Conservation (phyloP, 208 protist genomes). For the Crithidia bombi region DNA sequence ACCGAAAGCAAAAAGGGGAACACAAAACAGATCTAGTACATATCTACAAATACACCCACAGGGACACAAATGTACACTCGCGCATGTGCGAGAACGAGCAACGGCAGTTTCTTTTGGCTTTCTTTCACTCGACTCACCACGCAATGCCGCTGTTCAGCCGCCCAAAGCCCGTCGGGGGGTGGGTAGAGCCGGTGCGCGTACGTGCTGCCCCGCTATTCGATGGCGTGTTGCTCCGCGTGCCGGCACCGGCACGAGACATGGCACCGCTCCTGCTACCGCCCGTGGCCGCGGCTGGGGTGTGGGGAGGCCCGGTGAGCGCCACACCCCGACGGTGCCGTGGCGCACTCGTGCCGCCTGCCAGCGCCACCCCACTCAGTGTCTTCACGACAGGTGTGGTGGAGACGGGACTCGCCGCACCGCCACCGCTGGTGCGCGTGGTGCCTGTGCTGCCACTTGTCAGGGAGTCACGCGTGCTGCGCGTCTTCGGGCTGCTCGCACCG, state of each 20-base stretch:
- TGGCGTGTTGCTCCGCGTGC: background rate
- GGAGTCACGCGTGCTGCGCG: constrained; percentile 26
- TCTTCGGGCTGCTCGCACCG: constrained; percentile 19
- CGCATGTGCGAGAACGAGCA: background rate
- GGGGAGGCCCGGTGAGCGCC: background rate
- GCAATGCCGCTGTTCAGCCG: constrained; percentile 11
- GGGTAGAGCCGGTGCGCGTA: background rate
- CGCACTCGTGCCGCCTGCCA: constrained; percentile 10
- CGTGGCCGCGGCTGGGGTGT: background rate
- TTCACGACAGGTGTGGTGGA: constrained; percentile 15
- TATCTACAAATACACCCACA: no score
- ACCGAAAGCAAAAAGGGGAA: no score
- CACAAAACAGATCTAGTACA: no score
- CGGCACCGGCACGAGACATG: background rate
- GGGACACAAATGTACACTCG: no score
- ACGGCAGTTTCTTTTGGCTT: no score
- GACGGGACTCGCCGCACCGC: background rate
- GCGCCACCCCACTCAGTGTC: background rate
- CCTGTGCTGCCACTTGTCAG: constrained; percentile 12
- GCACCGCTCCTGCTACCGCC: background rate
- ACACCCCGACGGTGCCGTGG: constrained; percentile 6
- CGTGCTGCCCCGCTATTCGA: background rate
- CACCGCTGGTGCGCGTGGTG: constrained; percentile 10
- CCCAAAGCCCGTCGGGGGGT: background rate
- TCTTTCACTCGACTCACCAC: no score